phyloP scores from a whole-genome alignment of 2,329 filamentous ascomycete genomes.

The Rutstroemia sp. region DNA sequence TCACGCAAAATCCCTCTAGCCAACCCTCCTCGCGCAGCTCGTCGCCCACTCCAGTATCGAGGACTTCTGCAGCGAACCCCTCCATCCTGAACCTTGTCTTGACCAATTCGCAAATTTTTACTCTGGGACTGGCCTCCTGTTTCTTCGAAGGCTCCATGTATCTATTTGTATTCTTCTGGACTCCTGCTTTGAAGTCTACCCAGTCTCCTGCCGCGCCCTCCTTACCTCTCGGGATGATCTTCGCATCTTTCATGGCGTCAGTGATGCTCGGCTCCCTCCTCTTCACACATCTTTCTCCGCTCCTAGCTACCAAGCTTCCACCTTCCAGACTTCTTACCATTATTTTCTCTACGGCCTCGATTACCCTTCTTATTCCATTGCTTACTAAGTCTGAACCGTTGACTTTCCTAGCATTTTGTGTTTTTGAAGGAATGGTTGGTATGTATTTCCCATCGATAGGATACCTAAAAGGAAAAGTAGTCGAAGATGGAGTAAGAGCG shows the following conservation, averaged over 20 bases:
- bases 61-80: neutral
- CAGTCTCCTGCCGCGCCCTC: slow-evolving; percentile 37
- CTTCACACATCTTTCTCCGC: slow-evolving; percentile 36
- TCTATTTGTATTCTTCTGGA: slow-evolving; percentile 57
- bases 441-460: slow-evolving; percentile 51
- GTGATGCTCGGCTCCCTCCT: slow-evolving; percentile 51
- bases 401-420: slow-evolving; percentile 49
- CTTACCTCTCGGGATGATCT: slow-evolving; percentile 42
- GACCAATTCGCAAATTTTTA: slow-evolving; percentile 40
- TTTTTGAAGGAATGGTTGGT: slow-evolving; percentile 50
- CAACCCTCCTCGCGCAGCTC: slow-evolving; percentile 6
- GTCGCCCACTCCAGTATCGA: neutral
- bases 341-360: slow-evolving; percentile 33
- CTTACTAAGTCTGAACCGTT: slow-evolving; percentile 35
- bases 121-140: slow-evolving; percentile 44
- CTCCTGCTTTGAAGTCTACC: slow-evolving; percentile 42
- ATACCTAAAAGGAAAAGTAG: slow-evolving; percentile 44
- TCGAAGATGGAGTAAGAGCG: slow-evolving; percentile 46
- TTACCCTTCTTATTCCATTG: slow-evolving; percentile 35
- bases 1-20: slow-evolving; percentile 15
- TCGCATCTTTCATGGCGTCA: slow-evolving; percentile 50
- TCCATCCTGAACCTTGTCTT: slow-evolving; percentile 19
- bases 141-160: slow-evolving; percentile 57
- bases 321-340: slow-evolving; percentile 30
- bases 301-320: slow-evolving; percentile 19